phyloP scores from a whole-genome alignment of 177 flowering plant genomes.

The Vitis hybrid region DNA sequence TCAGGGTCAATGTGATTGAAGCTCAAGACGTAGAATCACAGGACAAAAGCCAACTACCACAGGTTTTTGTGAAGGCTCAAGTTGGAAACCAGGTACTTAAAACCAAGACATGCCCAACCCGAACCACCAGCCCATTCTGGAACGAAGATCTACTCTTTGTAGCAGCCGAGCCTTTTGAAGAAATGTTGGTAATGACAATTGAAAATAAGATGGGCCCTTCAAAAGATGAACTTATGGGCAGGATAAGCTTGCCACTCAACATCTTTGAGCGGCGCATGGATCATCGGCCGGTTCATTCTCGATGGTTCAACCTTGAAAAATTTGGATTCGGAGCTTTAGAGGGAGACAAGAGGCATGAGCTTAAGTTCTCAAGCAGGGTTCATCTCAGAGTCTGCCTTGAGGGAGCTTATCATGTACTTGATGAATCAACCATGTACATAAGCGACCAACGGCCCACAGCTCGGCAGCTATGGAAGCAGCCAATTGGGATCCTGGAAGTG shows the following conservation, averaged over 20 bases:
- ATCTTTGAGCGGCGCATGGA: conserved; percentile 67
- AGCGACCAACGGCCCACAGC: conserved; percentile 75
- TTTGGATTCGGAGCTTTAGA: conserved; percentile 67
- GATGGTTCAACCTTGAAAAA: conserved; percentile 81
- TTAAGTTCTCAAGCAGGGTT: conserved; percentile 65
- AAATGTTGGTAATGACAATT: conserved; percentile 53
- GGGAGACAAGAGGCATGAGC: conserved; percentile 66
- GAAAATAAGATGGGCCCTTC: conserved; percentile 49
- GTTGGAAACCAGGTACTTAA: conserved; percentile 72
- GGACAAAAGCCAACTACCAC: conserved; percentile 57
- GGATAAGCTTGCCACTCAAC: conserved; percentile 38
- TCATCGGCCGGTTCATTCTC: conserved; percentile 70
- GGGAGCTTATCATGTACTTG: conserved; percentile 79
- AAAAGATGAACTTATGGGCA: conserved; percentile 69
- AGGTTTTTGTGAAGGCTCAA: conserved; percentile 64
- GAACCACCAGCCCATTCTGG: conserved; percentile 69
- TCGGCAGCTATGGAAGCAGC: conserved; percentile 72
- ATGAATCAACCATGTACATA: conserved; percentile 69
- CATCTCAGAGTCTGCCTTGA: conserved; percentile 85
- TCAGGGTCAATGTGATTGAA: conserved; percentile 87
- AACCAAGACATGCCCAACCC: conserved; percentile 53
- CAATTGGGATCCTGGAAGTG: conserved; percentile 73
- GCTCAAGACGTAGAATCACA: conserved; percentile 77
- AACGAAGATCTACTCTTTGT: conserved; percentile 85
- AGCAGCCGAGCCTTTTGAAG: conserved; percentile 92